Percentiles rank a stretch among this genome's conserved stretches.
Evolutionary conservation across 1,139 yeast genomes (phyloP).

Genomic region (Pichia sp.): DNA sequence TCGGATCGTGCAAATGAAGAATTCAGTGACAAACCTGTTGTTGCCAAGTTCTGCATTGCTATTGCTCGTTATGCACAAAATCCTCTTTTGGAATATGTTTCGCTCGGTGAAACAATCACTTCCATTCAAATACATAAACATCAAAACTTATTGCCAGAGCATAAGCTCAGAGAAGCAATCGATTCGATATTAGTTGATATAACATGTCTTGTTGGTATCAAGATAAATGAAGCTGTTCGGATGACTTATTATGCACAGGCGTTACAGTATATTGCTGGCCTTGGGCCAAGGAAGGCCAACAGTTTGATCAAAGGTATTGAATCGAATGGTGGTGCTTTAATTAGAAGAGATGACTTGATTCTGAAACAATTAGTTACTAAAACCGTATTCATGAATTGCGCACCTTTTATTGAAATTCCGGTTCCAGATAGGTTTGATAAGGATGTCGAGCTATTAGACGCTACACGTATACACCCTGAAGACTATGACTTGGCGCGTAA

Average conservation of each 20-base stretch:
- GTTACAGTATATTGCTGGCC: conserved; percentile 78
- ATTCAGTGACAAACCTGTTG: conserved; percentile 80
- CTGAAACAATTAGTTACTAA: conserved; percentile 76
- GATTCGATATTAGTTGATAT: conserved; percentile 86
- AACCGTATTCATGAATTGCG: conserved; percentile 82
- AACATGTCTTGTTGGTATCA: conserved; percentile 88
- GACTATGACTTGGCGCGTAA: conserved; percentile 93
- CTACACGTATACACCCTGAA: conserved; percentile 96
- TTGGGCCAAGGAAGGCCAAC: conserved; percentile 93
- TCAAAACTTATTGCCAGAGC: conserved; percentile 68
- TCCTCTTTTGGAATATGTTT: conserved; percentile 83
- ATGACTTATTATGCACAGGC: conserved; percentile 66
- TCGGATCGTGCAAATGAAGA: conserved; percentile 73
- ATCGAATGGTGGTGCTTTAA: conserved; percentile 63
- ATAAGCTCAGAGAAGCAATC: conserved; percentile 58
- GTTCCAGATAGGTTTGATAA: conserved; percentile 55
- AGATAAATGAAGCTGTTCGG: conserved; percentile 83
- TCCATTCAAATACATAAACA: conserved; percentile 71
- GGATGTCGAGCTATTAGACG: conserved; percentile 77
- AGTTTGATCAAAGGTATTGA: conserved; percentile 82
- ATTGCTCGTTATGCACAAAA: conserved; percentile 88
- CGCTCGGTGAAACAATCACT: conserved; percentile 67
- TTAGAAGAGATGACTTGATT: conserved; percentile 72
- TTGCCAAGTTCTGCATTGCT: conserved; percentile 83
- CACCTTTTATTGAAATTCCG: conserved; percentile 83